Conservation (phyloP, 2,329 filamentous ascomycete genomes). For the Penicillium griseofulvum region DNA sequence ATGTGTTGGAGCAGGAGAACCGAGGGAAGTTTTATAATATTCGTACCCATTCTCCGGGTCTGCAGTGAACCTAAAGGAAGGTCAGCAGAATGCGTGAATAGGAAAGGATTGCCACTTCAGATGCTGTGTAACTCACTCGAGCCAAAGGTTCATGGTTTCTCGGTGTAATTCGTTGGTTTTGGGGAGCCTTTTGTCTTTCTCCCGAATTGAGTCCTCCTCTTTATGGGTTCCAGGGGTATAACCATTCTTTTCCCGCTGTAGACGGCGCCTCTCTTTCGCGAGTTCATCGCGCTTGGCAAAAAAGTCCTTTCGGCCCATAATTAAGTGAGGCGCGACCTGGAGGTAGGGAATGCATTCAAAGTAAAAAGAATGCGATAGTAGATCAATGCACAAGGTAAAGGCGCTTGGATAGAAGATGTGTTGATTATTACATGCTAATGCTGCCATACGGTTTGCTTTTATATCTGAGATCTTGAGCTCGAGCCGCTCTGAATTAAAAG, state of each 20-base stretch:
- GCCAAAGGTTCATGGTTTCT: slow-evolving; percentile 1
- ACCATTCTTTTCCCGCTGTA: slow-evolving; percentile 2
- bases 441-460: no score
- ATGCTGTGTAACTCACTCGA: neutral
- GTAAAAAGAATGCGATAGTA: no score
- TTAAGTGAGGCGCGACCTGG: neutral
- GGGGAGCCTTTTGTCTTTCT: slow-evolving; percentile 5
- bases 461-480: no score
- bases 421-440: no score
- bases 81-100: neutral
- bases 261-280: slow-evolving; percentile 1
- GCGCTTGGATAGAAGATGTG: no score
- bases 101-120: neutral
- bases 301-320: slow-evolving; percentile 1
- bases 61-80: neutral
- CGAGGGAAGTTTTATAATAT: neutral
- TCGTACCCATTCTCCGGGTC: neutral
- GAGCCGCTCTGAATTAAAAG: no score
- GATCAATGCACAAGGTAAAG: no score
- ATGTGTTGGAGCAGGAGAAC: neutral
- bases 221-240: neutral
- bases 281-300: slow-evolving; percentile 1
- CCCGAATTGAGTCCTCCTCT: slow-evolving; percentile 3
- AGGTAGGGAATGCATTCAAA: no score
- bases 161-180: slow-evolving; percentile 1